phyloP scores from a whole-genome alignment of 2,329 filamentous ascomycete species.

The Pseudogymnoascus sp. region DNA sequence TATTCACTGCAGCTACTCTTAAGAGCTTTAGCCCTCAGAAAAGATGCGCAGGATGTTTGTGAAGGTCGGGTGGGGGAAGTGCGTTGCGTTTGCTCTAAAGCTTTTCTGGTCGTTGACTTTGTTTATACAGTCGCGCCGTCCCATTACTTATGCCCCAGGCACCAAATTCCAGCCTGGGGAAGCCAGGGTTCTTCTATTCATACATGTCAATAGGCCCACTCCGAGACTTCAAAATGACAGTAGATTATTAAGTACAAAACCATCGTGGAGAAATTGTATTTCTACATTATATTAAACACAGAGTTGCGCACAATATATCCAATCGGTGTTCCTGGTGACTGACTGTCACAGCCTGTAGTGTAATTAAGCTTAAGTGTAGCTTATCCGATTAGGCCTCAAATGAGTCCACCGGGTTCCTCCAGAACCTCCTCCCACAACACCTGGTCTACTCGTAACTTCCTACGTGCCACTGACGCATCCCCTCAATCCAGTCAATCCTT shows the following conservation, averaged over 20 bases:
- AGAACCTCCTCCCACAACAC: background rate
- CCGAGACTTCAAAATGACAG: background rate
- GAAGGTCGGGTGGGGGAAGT: background rate
- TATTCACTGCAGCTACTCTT: background rate
- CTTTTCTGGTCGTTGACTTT: slow-evolving; percentile 5
- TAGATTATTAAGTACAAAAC: background rate
- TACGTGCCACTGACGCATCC: background rate
- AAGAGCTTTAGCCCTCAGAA: background rate
- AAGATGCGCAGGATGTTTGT: background rate
- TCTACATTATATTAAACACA: background rate
- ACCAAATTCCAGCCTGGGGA: background rate
- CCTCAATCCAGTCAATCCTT: background rate
- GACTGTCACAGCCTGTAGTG: background rate
- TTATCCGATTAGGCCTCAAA: slow-evolving; percentile 4
- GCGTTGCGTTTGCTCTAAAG: background rate
- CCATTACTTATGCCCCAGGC: slow-evolving; percentile 1
- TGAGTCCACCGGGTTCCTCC: background rate
- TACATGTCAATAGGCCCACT: background rate
- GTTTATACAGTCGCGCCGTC: background rate
- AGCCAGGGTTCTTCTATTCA: background rate
- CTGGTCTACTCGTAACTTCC: background rate
- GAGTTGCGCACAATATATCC: background rate
- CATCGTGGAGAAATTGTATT: background rate
- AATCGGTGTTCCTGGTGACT: background rate
- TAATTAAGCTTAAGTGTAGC: slow-evolving; percentile 8